Base-by-base conservation (phyloP, 495 filamentous ascomycete species). In the Aspergillus heteromorphus region DNA sequence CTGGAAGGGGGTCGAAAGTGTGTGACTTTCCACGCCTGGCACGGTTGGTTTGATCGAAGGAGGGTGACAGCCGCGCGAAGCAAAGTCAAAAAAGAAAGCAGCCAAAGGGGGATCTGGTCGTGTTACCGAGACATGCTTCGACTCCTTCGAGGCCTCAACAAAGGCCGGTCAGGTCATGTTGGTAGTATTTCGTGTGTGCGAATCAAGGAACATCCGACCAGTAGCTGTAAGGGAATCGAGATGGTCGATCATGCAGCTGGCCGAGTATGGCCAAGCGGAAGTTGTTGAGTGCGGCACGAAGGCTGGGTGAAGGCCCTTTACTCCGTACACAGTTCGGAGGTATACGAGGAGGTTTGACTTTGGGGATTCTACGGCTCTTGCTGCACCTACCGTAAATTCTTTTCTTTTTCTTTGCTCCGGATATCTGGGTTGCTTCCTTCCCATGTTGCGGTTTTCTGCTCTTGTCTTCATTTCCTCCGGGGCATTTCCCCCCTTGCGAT, bases 181-280 rank as follows among this genome's bases (percentile, higher is more conserved):
- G 40, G 48, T 45, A 16, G 50, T n/a, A n/a, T 14, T 38, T 38
- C n/a, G 5, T 38, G 34, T 9, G 13, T 38, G 34, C 34, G 34
- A 38, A 38, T 38, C 34, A 38, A 38, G 34, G 34, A 38, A 38
- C 34, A 38, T n/a, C 34, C 34, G 34, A 38, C 34, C 34, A 38
- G 34, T 38, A 5, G 34, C 34, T 38, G 34, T 38, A 45, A 53
- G 18, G 47, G 18, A 40, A 55, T 25, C 19, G 55, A 48, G 38
- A 51, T 19, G 25, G 41, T 16, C 56, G 41, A 51, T 55, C 45
- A 51, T 59, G 57, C 57, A 48, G 48, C 45, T 42, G 49, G 57
- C 51, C 57, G 40, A 38, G 23, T 53, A 40, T 25, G 16, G 27
- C 13, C 21, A 52, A 38, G 34, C n/a, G 34, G 11, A 14, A 8